Evolutionary conservation across 441 rosid species (phyloP), one percentile per base, ranked within the genome.

Genomic region (Croton setiger): DNA sequence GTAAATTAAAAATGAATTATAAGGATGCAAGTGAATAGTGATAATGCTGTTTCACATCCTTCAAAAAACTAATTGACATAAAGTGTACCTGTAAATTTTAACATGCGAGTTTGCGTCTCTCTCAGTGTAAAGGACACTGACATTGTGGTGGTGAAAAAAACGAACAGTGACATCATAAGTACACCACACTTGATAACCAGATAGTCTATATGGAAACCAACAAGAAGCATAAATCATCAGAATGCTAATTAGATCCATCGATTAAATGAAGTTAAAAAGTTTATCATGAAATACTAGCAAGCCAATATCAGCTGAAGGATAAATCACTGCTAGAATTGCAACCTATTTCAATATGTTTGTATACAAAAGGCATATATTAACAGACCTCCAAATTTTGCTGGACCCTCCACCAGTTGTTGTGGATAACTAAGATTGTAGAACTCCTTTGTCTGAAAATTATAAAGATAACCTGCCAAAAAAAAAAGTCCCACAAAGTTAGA

Each of bases 161-260:
- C 97, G 66, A 95, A 92, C 68, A 95, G 85, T 20, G 99, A 92
- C 99, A 95, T 92, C 98, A 92, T 89, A 72, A 95, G 98, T 76
- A 92, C 99, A 13, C 98, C 98, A 76, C 97, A 95, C 79, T 95
- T 95, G n/a, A 85, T 90, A 78, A 95, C 99, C 72, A 95, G 87
- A 82, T 95, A 95, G 74, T 95, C 99, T 95, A 86, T 84, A 83
- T 31, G 49, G 23, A 74, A 78, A 59, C 65, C 57, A 58, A 49
- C 17, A 47, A 63, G 61, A 74, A 67, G 10, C 13, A 56, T n/a
- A 70, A 76, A 21, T 35, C 48, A 48, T 44, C 63, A 54, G 31
- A 47, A 6, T 31, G 35, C 35, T 41, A 15, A 35, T 23, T 13
- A 5, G 14, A 63, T 61, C n/a, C n/a, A 48, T 58, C 21, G 43